Evolutionary conservation across 768 basidiomycete species (phyloP), one percentile per base, ranked within the genome.

Genomic region (Lactarius hatsudake): DNA sequence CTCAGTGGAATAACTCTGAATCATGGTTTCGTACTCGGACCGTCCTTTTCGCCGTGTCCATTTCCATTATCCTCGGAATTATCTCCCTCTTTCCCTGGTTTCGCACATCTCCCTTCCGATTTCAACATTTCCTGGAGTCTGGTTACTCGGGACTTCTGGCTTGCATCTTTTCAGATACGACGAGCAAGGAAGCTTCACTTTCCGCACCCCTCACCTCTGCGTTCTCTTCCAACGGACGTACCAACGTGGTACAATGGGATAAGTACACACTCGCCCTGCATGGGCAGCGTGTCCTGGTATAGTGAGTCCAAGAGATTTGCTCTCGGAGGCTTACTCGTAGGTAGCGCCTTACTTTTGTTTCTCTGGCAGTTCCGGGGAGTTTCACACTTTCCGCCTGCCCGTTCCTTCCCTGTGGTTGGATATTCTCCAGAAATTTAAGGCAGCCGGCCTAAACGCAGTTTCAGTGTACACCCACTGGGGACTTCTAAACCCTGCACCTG

Each of bases 381-480:
- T 93, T 75, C 93, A 93, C 72, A 85, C 90, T 0, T 94, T 90
- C 78, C 85, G 91, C 28, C 77, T 94, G 9, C 93, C 91, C 12
- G 88, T 93, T 0, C 90, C 89, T 18, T 85, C 85, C 3, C 76
- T 94, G 63, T 94, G 93, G 91, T 81, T 86, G 15, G 93, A 93
- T 72, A 86, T 94, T 59, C 83, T 94, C 51, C 87, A 94, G 70
- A 94, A 91, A 73, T 79, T 86, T 66, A 91, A 91, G 72, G 93
- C 91, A 5, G 86, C 89, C 0, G 93, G 93, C 13, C 79, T 94
- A 66, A 94, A 93, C 71, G 84, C 84, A 0, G 78, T 91, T 70
- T 90, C 89, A 69, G 83, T 94, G 30, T 93, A 93, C 71, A 85
- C 85, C 0, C 91, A 93, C 70, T 90, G 91, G 92, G 91, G 84